phyloP scores from a whole-genome alignment of 2,329 filamentous ascomycete genomes.

The Aspergillus uvarum region DNA sequence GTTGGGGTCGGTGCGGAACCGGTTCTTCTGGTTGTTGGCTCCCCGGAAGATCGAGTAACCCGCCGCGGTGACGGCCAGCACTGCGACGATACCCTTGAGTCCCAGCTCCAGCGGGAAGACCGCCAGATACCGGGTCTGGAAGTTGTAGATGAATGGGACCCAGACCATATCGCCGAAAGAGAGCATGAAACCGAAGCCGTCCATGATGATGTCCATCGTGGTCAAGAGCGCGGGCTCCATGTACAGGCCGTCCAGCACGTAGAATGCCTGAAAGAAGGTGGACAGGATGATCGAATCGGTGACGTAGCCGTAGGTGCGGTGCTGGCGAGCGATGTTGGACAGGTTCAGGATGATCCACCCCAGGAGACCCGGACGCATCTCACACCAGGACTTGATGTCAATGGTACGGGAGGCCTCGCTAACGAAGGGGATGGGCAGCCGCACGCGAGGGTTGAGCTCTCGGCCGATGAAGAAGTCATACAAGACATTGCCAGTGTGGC shows the following conservation, averaged over 20 bases:
- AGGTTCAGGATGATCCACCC: constrained; percentile 86
- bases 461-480: constrained; percentile 98
- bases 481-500: constrained; percentile 76
- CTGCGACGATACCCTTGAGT: constrained; percentile 60
- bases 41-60: constrained; percentile 93
- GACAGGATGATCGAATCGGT: constrained; percentile 84
- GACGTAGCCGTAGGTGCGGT: constrained; percentile 76
- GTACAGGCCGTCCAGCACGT: constrained; percentile 79
- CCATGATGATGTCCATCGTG: constrained; percentile 89
- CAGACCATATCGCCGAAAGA: constrained; percentile 89
- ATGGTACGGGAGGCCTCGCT: constrained; percentile 62
- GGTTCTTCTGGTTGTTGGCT: constrained; percentile 94
- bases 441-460: constrained; percentile 85
- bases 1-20: constrained; percentile 81
- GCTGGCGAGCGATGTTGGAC: constrained; percentile 82
- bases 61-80: constrained; percentile 64
- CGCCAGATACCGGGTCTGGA: constrained; percentile 81
- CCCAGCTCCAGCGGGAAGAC: constrained; percentile 80
- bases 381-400: constrained; percentile 87
- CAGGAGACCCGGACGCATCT: constrained; percentile 87
- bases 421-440: constrained; percentile 65
- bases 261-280: constrained; percentile 73
- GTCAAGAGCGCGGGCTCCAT: constrained; percentile 88
- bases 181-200: constrained; percentile 95
- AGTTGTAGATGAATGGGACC: constrained; percentile 86